These are phyloP conservation scores for Coleophoma crateriformis DNA, from an alignment of 2,329 filamentous ascomycete species.

Conservation along the genomic window DNA sequence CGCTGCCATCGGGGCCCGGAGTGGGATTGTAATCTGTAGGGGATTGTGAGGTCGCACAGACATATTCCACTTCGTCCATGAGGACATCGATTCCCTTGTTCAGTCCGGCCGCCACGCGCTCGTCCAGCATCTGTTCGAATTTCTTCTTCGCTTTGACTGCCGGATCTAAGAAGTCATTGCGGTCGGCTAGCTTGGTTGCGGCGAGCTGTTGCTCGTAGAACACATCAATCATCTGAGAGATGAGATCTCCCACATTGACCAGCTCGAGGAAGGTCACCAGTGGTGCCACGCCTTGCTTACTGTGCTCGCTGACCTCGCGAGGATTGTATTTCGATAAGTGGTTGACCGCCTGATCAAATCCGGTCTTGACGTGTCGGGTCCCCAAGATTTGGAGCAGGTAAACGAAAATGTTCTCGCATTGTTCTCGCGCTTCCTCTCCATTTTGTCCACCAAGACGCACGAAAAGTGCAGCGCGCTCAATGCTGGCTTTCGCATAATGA, in stretches of 20 bases:
- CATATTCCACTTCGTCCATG: constrained; percentile 96
- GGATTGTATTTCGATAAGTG: constrained; percentile 92
- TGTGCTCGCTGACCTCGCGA: constrained; percentile 67
- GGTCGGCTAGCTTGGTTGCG: constrained; percentile 74
- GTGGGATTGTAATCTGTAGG: constrained; percentile 86
- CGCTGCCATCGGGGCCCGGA: constrained; percentile 31
- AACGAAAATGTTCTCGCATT: constrained; percentile 88
- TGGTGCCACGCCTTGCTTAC: constrained; percentile 68
- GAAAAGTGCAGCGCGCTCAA: constrained; percentile 82
- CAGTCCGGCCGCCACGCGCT: constrained; percentile 88
- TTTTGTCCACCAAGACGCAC: constrained; percentile 73
- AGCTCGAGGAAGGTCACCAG: constrained; percentile 94
- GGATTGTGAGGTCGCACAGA: constrained; percentile 81
- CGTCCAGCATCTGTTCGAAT: constrained; percentile 97
- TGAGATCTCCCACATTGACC: constrained; percentile 95
- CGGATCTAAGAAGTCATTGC: constrained; percentile 90
- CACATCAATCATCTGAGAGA: constrained; percentile 98
- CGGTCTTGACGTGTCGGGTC: constrained; percentile 80
- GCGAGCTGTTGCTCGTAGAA: constrained; percentile 96
- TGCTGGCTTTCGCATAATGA: constrained; percentile 78
- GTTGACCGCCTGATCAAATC: constrained; percentile 86
- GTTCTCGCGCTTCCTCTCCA: constrained; percentile 77
- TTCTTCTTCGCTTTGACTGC: constrained; percentile 94
- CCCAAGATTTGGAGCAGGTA: constrained; percentile 78
- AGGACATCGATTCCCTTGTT: constrained; percentile 98